Evolutionary conservation across 345 rosid species (phyloP).

Genomic region (Euphorbia lathyris): DNA sequence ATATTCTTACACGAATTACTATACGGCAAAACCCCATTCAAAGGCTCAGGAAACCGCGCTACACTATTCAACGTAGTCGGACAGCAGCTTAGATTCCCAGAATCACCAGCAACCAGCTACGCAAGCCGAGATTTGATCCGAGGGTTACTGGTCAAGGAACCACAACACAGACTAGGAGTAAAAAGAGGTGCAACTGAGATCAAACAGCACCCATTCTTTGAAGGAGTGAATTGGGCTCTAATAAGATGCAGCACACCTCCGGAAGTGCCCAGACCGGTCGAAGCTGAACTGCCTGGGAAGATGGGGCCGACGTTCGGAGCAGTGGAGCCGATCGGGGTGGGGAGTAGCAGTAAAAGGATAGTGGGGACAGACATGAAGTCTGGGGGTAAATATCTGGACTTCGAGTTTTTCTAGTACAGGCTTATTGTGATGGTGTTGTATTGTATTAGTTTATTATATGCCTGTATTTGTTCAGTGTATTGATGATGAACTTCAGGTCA

Average conservation of each 20-base stretch:
- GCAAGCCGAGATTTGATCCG: slow-evolving; percentile 84
- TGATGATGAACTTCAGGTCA: slow-evolving; percentile 15
- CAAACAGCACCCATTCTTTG: slow-evolving; percentile 93
- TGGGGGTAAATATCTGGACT: slow-evolving; percentile 91
- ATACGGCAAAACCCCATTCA: slow-evolving; percentile 88
- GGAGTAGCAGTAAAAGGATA: slow-evolving; percentile 67
- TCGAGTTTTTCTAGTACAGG: slow-evolving; percentile 76
- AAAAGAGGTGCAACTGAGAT: slow-evolving; percentile 98
- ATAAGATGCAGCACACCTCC: slow-evolving; percentile 97
- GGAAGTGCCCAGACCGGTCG: slow-evolving; percentile 81
- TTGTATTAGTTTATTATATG: slow-evolving; percentile 28
- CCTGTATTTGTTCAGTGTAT: slow-evolving; percentile 7
- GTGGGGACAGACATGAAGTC: slow-evolving; percentile 65
- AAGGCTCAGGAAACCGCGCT: slow-evolving; percentile 92
- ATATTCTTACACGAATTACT: slow-evolving; percentile 86
- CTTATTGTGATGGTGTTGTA: slow-evolving; percentile 28
- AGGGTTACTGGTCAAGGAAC: slow-evolving; percentile 87
- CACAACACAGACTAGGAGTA: slow-evolving; percentile 84
- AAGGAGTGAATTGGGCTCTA: slow-evolving; percentile 97
- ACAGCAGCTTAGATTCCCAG: slow-evolving; percentile 84
- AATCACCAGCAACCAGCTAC: slow-evolving; percentile 79
- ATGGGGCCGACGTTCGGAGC: too few species aligned
- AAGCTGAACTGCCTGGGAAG: slow-evolving; percentile 62
- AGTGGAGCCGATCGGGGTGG: slow-evolving; percentile 66
- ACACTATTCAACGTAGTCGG: slow-evolving; percentile 93